Base-by-base conservation (phyloP, 2,329 filamentous ascomycete species). In the Penicillium sp. region DNA sequence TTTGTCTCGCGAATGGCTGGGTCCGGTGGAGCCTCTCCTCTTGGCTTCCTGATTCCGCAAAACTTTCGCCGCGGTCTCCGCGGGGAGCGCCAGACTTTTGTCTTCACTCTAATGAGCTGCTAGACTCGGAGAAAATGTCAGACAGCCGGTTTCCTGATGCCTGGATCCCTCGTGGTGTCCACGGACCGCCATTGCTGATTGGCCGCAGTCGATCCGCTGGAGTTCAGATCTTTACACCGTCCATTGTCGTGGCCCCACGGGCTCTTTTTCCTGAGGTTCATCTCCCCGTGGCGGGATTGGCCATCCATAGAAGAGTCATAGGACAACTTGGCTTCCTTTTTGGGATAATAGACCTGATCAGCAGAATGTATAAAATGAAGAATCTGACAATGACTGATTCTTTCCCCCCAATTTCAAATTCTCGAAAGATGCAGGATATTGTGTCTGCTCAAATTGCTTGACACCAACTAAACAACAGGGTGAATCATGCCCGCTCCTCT, bases 401-500 rank as follows among this genome's bases (percentile, higher is more conserved):
- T 39, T 39, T 44, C 48, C 22, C 29, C 14, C 7, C 16, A 9
- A 9, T 26, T 29, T 29, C 22, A n/a, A 46, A 7, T 27, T n/a
- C 35, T 52, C 3, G 26, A n/a, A 21, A 49, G 16, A 48, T 55
- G n/a, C 35, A 39, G 35, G 7, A 19, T 39, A n/a, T 9, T 39
- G 35, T 22, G 8, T 43, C 41, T 37, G 10, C 22, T n/a, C 13
- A 27, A 29, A 45, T 10, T 26, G 35, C 31, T 45, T 55, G 52
- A 50, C 22, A 45, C 31, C 3, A n/a, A 29, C 13, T 4, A 41
- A 14, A 33, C 58, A 44, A 43, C 14, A 47, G 55, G 50, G 24
- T 63, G 47, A 52, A 55, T 22, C 27, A 71, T 72, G 68, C 69
- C 69, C 39, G 66, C 68, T 53, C 69, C 65, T 53, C 61, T 70